Percentiles rank a stretch among this genome's conserved stretches.
phyloP scores from a whole-genome alignment of 352 stramenopile genomes.

The Phytophthora sojae region DNA sequence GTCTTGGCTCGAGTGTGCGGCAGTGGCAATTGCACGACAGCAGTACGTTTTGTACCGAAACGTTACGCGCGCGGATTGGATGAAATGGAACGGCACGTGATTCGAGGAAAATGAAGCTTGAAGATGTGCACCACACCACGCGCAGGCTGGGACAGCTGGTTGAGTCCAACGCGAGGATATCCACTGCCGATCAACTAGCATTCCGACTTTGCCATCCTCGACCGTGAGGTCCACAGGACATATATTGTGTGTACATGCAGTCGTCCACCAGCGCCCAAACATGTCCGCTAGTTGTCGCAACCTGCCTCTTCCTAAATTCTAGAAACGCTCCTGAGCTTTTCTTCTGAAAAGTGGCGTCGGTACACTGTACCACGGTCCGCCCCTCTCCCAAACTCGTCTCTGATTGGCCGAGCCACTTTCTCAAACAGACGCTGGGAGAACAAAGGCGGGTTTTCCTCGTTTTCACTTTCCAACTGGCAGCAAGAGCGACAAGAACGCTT shows the following conservation, averaged over 20 bases:
- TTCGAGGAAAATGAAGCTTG: slow-evolving; percentile 14
- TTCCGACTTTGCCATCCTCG: too few relatives aligned
- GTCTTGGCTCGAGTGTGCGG: background rate
- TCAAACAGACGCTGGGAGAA: slow-evolving; percentile 37
- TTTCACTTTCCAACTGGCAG: slow-evolving; percentile 47
- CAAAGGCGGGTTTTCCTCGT: slow-evolving; percentile 22
- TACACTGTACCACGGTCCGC: slow-evolving; percentile 24
- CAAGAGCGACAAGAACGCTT: slow-evolving; percentile 11
- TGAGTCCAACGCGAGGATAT: slow-evolving; percentile 27
- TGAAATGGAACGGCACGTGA: slow-evolving; percentile 7
- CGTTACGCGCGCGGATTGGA: slow-evolving; percentile 22
- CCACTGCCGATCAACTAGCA: slow-evolving; percentile 1
- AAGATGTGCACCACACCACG: slow-evolving; percentile 11
- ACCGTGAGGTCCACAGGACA: too few relatives aligned
- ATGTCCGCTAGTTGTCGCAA: background rate
- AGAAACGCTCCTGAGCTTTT: background rate
- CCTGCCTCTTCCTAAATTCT: slow-evolving; percentile 1
- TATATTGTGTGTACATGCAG: too few relatives aligned
- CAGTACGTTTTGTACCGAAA: slow-evolving; percentile 18
- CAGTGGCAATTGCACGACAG: slow-evolving; percentile 30
- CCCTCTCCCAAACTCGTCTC: slow-evolving; percentile 10
- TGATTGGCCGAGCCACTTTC: slow-evolving; percentile 23
- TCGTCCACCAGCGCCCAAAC: too few relatives aligned
- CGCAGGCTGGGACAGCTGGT: slow-evolving; percentile 18
- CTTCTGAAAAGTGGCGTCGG: background rate